Percentiles rank a stretch among this genome's conserved stretches.
Evolutionary conservation across 1,139 yeast genomes (phyloP).

Genomic region (Arxiozyma heterogenica): DNA sequence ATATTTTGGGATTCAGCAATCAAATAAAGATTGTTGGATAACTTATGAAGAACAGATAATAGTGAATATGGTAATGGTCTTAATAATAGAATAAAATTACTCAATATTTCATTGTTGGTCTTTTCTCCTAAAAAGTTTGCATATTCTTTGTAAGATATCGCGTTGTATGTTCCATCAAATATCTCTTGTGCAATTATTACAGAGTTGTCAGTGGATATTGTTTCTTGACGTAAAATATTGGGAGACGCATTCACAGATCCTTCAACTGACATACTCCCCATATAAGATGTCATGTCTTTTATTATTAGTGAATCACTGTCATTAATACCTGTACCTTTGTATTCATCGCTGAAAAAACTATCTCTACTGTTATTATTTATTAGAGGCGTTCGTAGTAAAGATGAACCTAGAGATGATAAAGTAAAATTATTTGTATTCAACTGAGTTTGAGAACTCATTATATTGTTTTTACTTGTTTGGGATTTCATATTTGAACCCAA

Average conservation of each 20-base stretch:
- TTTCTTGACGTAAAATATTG: not conserved
- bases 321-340: not conserved
- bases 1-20: slow-evolving; percentile 81
- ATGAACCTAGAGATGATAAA: not conserved
- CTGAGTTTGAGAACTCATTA: not conserved
- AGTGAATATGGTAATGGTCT: slow-evolving; percentile 34
- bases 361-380: not conserved
- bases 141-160: slow-evolving; percentile 28
- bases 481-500: not conserved
- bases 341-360: not conserved
- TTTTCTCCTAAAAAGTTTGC: slow-evolving; percentile 32
- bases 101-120: slow-evolving; percentile 20
- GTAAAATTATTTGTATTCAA: not conserved
- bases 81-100: slow-evolving; percentile 25
- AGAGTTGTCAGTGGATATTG: not conserved
- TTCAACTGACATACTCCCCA: too few species aligned
- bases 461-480: not conserved
- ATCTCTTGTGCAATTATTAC: slow-evolving; percentile 27
- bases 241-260: not conserved
- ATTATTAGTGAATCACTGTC: not conserved
- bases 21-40: slow-evolving; percentile 59
- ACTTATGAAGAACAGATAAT: slow-evolving; percentile 45
- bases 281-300: too few species aligned
- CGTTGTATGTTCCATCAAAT: slow-evolving; percentile 24
- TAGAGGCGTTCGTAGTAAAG: not conserved